Evolutionary conservation across 2,329 filamentous ascomycete species (phyloP), one percentile per base, ranked within the genome.

Genomic region (Didymella exigua): DNA sequence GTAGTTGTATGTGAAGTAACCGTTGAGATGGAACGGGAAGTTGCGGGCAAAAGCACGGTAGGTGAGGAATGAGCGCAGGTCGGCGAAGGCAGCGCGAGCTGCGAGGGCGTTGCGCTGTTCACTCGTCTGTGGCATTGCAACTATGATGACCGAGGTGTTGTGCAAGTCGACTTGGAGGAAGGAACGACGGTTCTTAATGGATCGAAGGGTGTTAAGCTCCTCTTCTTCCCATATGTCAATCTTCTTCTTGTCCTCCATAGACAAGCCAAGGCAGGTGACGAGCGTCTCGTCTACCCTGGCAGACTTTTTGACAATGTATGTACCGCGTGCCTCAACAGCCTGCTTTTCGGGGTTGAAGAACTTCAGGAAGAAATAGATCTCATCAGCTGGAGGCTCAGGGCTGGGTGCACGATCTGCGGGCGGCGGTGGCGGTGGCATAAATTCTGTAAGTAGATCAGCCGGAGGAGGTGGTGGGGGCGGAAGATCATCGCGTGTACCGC

Each of bases 201-300:
- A 46, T 24, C 66, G 68, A 3, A 65, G 65, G 3, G 57, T 67
- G 3, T 60, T 59, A 1, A 70, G 51, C 14, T 72, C 67, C 23
- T 82, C 78, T 13, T 79, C 75, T 53, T 85, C 81, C 59, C 81
- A 84, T 5, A 81, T 61, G 54, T 85, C 81, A 38, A 85, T 69
- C 58, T 70, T 71, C 44, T 69, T 67, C 61, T 73, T 71, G 31
- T 70, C 63, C 44, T 75, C 70, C 13, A 61, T 44, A 10, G 69
- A 62, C 7, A 73, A 47, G 2, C 62, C 62, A 4, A 77, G 64
- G 8, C 71, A 48, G 16, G 65, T 62, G 5, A 66, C 56, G 5
- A 76, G 56, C 2, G 69, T 73, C 27, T 64, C 63, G 31, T 76
- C 74, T 7, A 77, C 64, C 38, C 70, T 68, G 13, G 68, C 70